Evolutionary conservation across 495 filamentous ascomycete species (phyloP), one percentile per base, ranked within the genome.

Genomic region (Penicillium canariense): DNA sequence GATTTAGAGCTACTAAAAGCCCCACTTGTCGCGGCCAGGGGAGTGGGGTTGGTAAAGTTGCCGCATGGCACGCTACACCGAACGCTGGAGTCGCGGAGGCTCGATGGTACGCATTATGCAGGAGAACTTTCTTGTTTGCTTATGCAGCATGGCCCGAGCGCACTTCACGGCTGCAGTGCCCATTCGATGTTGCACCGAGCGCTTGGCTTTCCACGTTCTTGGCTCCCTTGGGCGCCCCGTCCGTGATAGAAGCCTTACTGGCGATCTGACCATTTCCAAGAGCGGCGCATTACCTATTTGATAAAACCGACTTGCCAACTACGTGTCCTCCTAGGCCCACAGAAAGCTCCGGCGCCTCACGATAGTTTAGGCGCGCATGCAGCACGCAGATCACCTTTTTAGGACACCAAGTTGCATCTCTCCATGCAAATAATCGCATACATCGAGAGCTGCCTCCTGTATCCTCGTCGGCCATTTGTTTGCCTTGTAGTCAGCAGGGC

Each of bases 121-220:
- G 38, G 48, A 50, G 27, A 59, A 56, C 48, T 62, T 62, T 55
- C 60, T 62, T 59, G 60, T 56, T 59, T 62, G 59, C 55, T 58
- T 46, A 50, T 50, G 43, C 49, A 59, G 34, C 36, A 20, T 6
- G 25, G 14, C 17, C 28, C 1, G 38, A 36, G 30, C 20, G 23
- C 26, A 32, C 31, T 35, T 12, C 40, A 26, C 15, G 4, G 8
- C 31, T 54, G 44, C 11, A 26, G 10, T 11, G 38, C 11, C 22
- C 14, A 12, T 8, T 34, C 18, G 27, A 40, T 31, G 32, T 44
- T 17, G 26, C 47, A 30, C 48, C 25, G 27, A 40, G 17, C n/a
- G 18, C 34, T 50, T 38, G 58, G 17, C 38, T 50, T 30, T 49
- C 52, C 58, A 60, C 58, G 52, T 56, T 60, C 48, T 28, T 11